Evolutionary conservation across 2,329 filamentous ascomycete genomes (phyloP), one percentile per base, ranked within the genome.

Genomic region (Tolypocladium guangdongense): DNA sequence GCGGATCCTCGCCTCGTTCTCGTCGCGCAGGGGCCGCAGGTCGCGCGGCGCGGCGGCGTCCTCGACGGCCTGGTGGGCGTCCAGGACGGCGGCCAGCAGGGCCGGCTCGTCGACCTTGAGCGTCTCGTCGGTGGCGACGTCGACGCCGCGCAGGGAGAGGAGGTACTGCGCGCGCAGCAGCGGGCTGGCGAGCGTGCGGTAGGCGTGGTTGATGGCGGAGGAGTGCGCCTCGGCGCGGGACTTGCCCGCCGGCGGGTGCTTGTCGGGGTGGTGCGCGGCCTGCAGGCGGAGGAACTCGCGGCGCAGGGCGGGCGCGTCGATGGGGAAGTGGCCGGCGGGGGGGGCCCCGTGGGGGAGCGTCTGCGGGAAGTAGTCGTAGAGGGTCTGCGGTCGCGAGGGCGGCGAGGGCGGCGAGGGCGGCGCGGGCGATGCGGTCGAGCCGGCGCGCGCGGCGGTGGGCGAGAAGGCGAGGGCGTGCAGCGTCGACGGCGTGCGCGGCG

Each of bases 251-350:
- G 77, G 58, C 60, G 81, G 74, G 66, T 78, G 75, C 56, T 86
- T 74, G 67, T 93, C 88, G 1, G 88, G 88, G 68, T 93, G 88
- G 12, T 86, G 81, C 45, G 78, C 77, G 20, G 84, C 81, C 71
- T 99, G 93, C 1, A 96, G 80, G 56, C 82, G 80, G 16, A 97
- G 82, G 72, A 95, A 97, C 67, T 99, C 93, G 59, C 81, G 81
- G 50, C 88, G 87, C 22, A 97, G 80, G 18, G 80, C 74, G 54
- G 78, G 75, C 14, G 81, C 66, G 66, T 95, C 78, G 64, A 97
- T 82, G 16, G 75, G 70, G 77, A 97, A 99, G 55, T 83, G 78
- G 0, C 90, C 86, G 0, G 65, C 52, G 0, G 92, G 92, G 0
- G 93, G 93, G 0, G 90, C 87, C 2, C 92, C 92, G 1, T 69